phyloP scores from a whole-genome alignment of 495 filamentous ascomycete genomes.

The Ascobolus immersus region DNA sequence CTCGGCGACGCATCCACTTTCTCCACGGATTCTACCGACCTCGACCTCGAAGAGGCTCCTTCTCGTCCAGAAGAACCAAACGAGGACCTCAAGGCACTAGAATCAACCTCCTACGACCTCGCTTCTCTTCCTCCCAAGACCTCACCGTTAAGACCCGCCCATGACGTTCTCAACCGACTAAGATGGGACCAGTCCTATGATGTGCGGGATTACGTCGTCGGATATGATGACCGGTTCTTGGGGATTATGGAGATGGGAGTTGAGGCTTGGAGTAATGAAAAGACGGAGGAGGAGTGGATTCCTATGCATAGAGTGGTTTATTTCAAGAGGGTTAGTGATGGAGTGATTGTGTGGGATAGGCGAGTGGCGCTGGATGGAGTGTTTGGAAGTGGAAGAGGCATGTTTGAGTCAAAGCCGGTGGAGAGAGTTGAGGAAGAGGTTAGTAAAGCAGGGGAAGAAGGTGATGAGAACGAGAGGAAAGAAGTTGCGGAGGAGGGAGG shows the following conservation, averaged over 20 bases:
- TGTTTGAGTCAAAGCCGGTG: no score
- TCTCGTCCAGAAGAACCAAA: no score
- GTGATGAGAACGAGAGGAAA: no score
- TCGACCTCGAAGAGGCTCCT: no score
- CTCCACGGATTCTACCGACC: no score
- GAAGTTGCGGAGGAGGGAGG: no score
- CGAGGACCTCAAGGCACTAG: no score
- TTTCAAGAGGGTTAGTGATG: slow-evolving; percentile 31
- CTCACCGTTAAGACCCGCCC: slow-evolving; percentile 19
- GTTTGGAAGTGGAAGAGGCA: slow-evolving; percentile 34
- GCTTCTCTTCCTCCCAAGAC: no score
- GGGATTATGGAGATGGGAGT: slow-evolving; percentile 37
- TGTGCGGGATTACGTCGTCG: slow-evolving; percentile 38
- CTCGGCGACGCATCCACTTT: no score
- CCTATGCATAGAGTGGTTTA: slow-evolving; percentile 55
- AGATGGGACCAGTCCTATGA: slow-evolving; percentile 43
- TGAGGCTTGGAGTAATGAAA: slow-evolving; percentile 43
- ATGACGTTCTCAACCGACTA: slow-evolving; percentile 46
- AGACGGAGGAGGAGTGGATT: slow-evolving; percentile 65
- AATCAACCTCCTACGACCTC: no score
- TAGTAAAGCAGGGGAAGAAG: no score
- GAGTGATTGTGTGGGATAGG: slow-evolving; percentile 31
- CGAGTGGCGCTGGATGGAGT: slow-evolving; percentile 27
- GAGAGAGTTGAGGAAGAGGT: no score
- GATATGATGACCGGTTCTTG: slow-evolving; percentile 49